Conservation (phyloP, 2,329 filamentous ascomycete genomes). For the Fusarium verticillioides region DNA sequence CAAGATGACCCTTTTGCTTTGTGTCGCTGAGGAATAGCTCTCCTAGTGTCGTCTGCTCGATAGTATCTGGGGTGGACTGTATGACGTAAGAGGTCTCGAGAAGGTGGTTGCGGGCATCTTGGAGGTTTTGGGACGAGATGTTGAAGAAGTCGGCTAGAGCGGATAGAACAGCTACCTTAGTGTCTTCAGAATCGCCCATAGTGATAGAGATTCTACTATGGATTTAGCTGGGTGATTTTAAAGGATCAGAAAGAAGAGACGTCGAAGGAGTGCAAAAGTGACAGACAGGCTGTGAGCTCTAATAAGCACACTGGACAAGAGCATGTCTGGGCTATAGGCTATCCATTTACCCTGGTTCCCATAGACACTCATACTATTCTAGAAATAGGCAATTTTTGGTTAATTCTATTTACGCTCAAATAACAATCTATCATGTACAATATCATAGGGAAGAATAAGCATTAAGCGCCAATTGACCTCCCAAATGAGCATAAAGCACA, state of each 20-base stretch:
- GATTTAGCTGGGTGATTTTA: rapidly evolving
- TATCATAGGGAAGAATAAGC: conserved; percentile 63
- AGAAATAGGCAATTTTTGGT: background rate
- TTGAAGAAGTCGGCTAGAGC: conserved; percentile 9
- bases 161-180: background rate
- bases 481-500: conserved; percentile 77
- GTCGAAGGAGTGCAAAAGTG: background rate
- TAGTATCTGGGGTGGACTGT: background rate
- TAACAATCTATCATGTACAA: background rate
- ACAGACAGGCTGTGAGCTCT: background rate
- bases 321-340: background rate
- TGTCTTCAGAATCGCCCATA: background rate
- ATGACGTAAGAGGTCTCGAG: conserved; percentile 23
- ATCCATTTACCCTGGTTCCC: background rate
- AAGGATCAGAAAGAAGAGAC: rapidly evolving
- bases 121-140: background rate
- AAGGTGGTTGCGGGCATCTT: background rate
- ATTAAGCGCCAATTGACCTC: conserved; percentile 76
- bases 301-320: background rate
- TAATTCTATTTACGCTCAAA: conserved; percentile 12
- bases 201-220: no score
- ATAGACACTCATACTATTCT: background rate
- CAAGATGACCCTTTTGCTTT: background rate
- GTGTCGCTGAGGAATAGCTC: background rate
- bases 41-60: conserved; percentile 14